These are phyloP conservation scores for Fagopyrum esculentum DNA, from an alignment of 148 eudicot genomes.

Conservation along the genomic window DNA sequence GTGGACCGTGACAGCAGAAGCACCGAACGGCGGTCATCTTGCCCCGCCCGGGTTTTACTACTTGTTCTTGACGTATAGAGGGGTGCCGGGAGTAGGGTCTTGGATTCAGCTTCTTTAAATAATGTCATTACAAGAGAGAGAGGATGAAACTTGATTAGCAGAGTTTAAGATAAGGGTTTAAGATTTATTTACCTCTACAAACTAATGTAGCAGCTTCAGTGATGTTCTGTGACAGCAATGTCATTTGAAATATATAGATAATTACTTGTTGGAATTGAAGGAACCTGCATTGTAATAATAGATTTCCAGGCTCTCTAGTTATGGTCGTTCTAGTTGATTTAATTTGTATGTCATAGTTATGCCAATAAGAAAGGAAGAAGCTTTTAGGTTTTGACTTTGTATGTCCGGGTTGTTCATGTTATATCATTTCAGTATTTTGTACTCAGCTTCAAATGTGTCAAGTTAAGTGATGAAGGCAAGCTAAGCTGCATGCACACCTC, in stretches of 20 bases:
- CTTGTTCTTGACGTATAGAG: conserved; percentile 42
- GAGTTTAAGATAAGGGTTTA: background rate
- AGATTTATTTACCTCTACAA: background rate
- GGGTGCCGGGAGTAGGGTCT: conserved; percentile 57
- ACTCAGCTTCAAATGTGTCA: too few relatives aligned
- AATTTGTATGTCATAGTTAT: too few relatives aligned
- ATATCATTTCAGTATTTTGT: too few relatives aligned
- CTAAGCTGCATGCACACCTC: too few relatives aligned
- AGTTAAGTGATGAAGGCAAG: too few relatives aligned
- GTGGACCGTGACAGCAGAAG: conserved; percentile 21
- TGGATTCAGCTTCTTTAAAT: conserved; percentile 47
- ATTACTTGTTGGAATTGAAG: background rate
- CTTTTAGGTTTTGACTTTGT: too few relatives aligned
- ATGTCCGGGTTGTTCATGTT: too few relatives aligned
- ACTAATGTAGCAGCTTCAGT: conserved; percentile 1
- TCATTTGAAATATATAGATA: background rate
- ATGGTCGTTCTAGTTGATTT: background rate
- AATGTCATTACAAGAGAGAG: too few relatives aligned
- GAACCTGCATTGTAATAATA: background rate
- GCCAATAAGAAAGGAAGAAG: too few relatives aligned
- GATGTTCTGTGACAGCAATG: background rate
- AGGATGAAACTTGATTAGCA: too few relatives aligned
- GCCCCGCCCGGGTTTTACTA: conserved; percentile 82
- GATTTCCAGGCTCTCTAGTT: background rate
- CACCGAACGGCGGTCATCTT: conserved; percentile 44